Conservation (phyloP, 2,329 filamentous ascomycete species). For the Pseudogymnoascus pannorum region DNA sequence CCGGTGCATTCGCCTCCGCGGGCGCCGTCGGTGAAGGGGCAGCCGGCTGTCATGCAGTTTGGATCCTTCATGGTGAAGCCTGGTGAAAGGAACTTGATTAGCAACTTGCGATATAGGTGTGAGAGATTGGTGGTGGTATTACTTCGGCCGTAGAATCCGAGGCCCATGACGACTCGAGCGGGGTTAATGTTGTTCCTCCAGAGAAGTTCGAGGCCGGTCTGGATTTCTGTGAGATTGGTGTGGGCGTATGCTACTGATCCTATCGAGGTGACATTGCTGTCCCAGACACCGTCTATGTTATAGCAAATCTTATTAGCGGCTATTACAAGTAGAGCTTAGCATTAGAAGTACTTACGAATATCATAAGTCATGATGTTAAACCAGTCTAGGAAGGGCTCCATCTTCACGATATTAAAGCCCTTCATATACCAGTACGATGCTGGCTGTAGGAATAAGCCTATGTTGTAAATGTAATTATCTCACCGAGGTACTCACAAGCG, state of each 20-base stretch:
- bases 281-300: slow-evolving; percentile 39
- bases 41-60: slow-evolving; percentile 17
- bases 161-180: slow-evolving; percentile 35
- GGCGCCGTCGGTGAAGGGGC: slow-evolving; percentile 17
- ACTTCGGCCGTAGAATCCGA: slow-evolving; percentile 37
- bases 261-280: slow-evolving; percentile 26
- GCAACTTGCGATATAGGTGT: too few species aligned
- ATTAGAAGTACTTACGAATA: slow-evolving; percentile 10
- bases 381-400: not conserved
- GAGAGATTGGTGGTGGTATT: too few species aligned
- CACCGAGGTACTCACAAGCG: too few species aligned
- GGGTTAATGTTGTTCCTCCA: slow-evolving; percentile 38
- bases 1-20: slow-evolving; percentile 22
- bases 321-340: not conserved
- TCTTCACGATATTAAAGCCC: not conserved
- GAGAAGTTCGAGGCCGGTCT: slow-evolving; percentile 34
- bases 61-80: slow-evolving; percentile 19
- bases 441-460: too few species aligned
- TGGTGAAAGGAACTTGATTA: too few species aligned
- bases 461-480: too few species aligned
- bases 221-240: slow-evolving; percentile 42
- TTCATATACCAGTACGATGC: slow-evolving; percentile 10
- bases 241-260: slow-evolving; percentile 32
- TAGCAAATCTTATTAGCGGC: slow-evolving; percentile 24
- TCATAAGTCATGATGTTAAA: slow-evolving; percentile 10